phyloP scores from a whole-genome alignment of 1,139 yeast genomes.

The Pichia sp. region DNA sequence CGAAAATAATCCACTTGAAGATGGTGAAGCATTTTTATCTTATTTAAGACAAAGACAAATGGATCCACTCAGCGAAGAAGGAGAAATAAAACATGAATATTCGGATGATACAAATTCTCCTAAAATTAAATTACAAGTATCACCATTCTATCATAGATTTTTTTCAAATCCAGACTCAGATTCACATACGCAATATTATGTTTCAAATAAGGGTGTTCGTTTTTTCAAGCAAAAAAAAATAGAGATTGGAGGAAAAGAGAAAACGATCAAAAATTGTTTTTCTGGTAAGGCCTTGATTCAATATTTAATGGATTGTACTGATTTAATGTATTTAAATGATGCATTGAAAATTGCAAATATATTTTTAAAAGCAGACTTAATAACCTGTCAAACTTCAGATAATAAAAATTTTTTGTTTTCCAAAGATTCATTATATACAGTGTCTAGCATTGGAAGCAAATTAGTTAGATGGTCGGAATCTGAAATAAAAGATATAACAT shows the following conservation, averaged over 20 bases:
- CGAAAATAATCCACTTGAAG: neutral
- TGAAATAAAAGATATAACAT: neutral
- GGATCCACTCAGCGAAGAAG: neutral
- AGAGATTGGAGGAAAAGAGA: conserved; percentile 22
- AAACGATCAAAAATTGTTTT: conserved; percentile 40
- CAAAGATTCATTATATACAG: conserved; percentile 20
- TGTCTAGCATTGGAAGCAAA: conserved; percentile 20
- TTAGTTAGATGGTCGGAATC: conserved; percentile 16
- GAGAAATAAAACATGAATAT: neutral
- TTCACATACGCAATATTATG: conserved; percentile 72
- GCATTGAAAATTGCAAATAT: conserved; percentile 56
- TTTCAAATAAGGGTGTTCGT: conserved; percentile 61
- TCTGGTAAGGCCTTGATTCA: conserved; percentile 77
- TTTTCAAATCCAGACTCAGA: conserved; percentile 89
- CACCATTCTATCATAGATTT: conserved; percentile 72
- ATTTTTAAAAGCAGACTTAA: conserved; percentile 30
- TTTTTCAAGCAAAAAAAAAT: conserved; percentile 41
- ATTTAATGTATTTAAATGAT: conserved; percentile 50
- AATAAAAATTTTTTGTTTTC: neutral
- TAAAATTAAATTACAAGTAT: conserved; percentile 23
- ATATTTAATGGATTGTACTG: conserved; percentile 90
- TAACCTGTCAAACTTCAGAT: conserved; percentile 27
- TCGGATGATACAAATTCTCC: neutral
- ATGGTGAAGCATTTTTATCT: conserved; percentile 10
- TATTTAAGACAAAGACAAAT: conserved; percentile 15